Conservation (phyloP, 2,329 filamentous ascomycete genomes). For the Penicillium sp. region DNA sequence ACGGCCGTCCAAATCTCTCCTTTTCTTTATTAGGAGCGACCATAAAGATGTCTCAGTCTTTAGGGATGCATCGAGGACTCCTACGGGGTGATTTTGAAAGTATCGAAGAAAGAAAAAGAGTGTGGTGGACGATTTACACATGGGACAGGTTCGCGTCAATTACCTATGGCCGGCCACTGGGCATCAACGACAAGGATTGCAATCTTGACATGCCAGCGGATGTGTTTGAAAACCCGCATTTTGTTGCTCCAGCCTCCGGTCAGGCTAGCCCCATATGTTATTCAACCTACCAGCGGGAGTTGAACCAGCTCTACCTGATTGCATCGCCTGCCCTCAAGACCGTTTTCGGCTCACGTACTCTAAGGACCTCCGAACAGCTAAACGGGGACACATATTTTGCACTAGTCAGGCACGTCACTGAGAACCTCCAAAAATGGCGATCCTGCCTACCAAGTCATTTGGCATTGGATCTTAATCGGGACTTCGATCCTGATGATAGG, state of each 20-base stretch:
- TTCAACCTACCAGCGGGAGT: conserved; percentile 24
- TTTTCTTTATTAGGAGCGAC: conserved; percentile 41
- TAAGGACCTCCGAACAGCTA: conserved; percentile 15
- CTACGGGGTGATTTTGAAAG: conserved; percentile 20
- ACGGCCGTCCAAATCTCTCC: conserved; percentile 42
- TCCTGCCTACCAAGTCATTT: conserved; percentile 16
- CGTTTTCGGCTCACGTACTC: conserved; percentile 26
- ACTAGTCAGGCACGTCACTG: conserved; percentile 18
- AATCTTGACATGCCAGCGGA: conserved; percentile 35
- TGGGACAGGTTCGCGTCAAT: conserved; percentile 45
- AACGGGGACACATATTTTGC: conserved; percentile 17
- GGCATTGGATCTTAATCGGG: conserved; percentile 16
- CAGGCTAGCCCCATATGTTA: conserved; percentile 16
- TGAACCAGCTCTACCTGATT: conserved; percentile 26
- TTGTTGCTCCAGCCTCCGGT: conserved; percentile 9
- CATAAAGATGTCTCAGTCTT: conserved; percentile 37
- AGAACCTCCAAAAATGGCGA: conserved; percentile 20
- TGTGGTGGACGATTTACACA: conserved; percentile 46
- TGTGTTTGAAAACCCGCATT: conserved; percentile 31
- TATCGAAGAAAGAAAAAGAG: conserved; percentile 38
- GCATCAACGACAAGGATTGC: conserved; percentile 45
- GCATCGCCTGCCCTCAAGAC: conserved; percentile 23
- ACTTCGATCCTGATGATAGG: conserved; percentile 10
- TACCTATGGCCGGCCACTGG: conserved; percentile 41
- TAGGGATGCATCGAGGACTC: conserved; percentile 33